Evolutionary conservation across 441 rosid species (phyloP).

Genomic region (Euphorbia corollata): DNA sequence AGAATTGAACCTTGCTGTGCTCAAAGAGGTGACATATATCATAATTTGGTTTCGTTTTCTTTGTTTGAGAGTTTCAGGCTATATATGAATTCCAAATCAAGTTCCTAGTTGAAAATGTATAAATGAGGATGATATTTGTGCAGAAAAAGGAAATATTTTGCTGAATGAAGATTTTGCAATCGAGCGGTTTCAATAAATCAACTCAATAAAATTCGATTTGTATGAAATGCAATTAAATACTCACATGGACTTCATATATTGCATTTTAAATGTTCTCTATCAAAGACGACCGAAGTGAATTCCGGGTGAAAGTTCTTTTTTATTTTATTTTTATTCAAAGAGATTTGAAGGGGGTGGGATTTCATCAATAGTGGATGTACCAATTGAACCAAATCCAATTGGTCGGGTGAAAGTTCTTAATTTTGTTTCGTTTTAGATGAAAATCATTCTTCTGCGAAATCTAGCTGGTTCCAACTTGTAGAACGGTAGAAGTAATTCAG

Average conservation of each 20-base stretch:
- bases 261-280: too few species aligned
- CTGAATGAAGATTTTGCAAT: not conserved
- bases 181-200: not conserved
- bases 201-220: not conserved
- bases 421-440: too few species aligned
- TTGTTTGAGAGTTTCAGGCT: not conserved
- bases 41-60: not conserved
- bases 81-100: not conserved
- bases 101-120: not conserved
- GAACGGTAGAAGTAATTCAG: not conserved
- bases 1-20: slow-evolving; percentile 64
- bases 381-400: too few species aligned
- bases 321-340: too few species aligned
- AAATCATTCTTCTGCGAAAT: too few species aligned
- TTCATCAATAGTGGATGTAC: too few species aligned
- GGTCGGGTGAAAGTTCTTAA: too few species aligned
- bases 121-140: not conserved
- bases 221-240: not conserved
- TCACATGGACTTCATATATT: too few species aligned
- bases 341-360: too few species aligned
- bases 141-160: not conserved
- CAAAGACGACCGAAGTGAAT: too few species aligned
- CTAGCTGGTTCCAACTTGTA: too few species aligned
- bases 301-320: too few species aligned
- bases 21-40: slow-evolving; percentile 59